phyloP scores from a whole-genome alignment of 768 basidiomycete species.

The Mycena venus region DNA sequence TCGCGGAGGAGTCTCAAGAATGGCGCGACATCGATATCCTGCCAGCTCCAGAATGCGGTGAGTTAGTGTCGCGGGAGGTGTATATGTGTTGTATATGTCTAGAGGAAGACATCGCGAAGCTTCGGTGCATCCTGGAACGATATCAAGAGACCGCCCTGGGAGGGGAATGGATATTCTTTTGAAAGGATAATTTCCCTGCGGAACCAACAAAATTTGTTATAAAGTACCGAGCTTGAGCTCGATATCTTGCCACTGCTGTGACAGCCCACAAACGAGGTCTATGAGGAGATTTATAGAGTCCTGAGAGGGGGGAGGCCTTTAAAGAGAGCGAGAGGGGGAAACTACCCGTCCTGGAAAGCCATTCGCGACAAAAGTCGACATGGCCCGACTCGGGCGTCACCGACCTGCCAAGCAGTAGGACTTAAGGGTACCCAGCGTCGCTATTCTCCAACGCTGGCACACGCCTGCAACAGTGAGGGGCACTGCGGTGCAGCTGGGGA shows the following conservation, averaged over 20 bases:
- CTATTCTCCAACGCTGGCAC: neutral
- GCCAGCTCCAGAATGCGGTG: neutral
- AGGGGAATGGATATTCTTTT: neutral
- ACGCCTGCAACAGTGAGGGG: neutral
- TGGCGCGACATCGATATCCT: neutral
- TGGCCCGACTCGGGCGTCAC: neutral
- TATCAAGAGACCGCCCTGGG: neutral
- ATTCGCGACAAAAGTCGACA: neutral
- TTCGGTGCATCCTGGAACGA: constrained; percentile 3
- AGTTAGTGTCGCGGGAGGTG: neutral
- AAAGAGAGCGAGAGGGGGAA: neutral
- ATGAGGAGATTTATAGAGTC: neutral
- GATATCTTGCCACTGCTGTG: neutral
- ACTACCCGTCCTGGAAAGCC: neutral
- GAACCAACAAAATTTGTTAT: neutral
- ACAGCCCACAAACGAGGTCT: neutral
- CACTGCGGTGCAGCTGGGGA: neutral
- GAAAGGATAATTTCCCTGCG: neutral
- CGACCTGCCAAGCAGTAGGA: no score
- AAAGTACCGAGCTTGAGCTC: neutral
- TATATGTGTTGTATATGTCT: neutral
- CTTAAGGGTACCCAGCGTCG: neutral
- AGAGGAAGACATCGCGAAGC: neutral
- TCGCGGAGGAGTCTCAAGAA: neutral
- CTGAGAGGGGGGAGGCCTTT: neutral